A percentile compares a stretch with the other conserved stretches of the same genome.
Evolutionary conservation across 352 stramenopile genomes (phyloP).

Genomic region (Pythium periplocum): DNA sequence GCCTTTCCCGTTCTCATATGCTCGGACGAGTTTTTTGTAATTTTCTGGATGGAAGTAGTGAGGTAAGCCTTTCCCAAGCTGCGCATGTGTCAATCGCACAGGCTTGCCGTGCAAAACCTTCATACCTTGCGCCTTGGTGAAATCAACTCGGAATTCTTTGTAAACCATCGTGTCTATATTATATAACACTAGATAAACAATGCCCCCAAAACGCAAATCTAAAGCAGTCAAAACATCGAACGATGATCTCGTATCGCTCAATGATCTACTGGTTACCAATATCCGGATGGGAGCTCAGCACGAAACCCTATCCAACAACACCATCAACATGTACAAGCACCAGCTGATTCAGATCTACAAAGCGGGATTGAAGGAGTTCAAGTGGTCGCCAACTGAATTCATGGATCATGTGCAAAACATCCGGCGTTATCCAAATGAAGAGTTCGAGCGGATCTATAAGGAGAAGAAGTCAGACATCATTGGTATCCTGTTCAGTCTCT

Average conservation of each 20-base stretch:
- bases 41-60: slow-evolving; percentile 24
- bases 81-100: slow-evolving; percentile 14
- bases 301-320: slow-evolving; percentile 6
- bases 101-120: slow-evolving; percentile 21
- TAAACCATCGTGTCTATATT: slow-evolving; percentile 19
- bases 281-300: slow-evolving; percentile 5
- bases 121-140: slow-evolving; percentile 9
- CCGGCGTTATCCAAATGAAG: slow-evolving; percentile 6
- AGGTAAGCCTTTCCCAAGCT: slow-evolving; percentile 13
- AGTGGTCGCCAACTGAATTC: slow-evolving; percentile 12
- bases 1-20: slow-evolving; percentile 13
- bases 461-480: slow-evolving; percentile 16
- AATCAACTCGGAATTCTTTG: slow-evolving; percentile 16
- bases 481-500: slow-evolving; percentile 10
- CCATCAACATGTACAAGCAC: slow-evolving; percentile 6
- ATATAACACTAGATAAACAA: slow-evolving; percentile 16
- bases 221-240: slow-evolving; percentile 14
- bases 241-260: too few relatives aligned
- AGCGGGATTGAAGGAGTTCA: not conserved
- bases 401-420: slow-evolving; percentile 10
- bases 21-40: slow-evolving; percentile 21
- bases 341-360: slow-evolving; percentile 14
- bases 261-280: slow-evolving; percentile 6
- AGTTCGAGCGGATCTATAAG: slow-evolving; percentile 14
- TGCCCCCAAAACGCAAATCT: slow-evolving; percentile 11